A percentile compares a stretch with the other conserved stretches of the same genome.
phyloP scores from a whole-genome alignment of 2,329 filamentous ascomycete genomes.

The Calonectria crousiana region DNA sequence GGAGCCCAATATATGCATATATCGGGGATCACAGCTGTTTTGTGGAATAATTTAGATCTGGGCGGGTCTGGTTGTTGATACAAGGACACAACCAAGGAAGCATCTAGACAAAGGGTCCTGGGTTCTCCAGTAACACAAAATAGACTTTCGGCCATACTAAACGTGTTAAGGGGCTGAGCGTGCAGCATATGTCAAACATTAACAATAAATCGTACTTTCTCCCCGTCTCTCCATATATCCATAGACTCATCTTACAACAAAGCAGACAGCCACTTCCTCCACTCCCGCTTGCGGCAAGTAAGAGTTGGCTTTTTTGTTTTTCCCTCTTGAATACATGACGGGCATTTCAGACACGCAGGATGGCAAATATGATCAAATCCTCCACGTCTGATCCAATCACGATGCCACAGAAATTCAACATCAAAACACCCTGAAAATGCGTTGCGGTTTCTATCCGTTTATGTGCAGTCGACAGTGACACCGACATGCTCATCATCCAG shows the following conservation, averaged over 20 bases:
- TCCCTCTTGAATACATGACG: slow-evolving; percentile 41
- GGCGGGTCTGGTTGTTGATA: not conserved
- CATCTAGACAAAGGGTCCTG: not conserved
- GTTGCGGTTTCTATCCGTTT: slow-evolving; percentile 45
- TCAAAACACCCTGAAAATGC: slow-evolving; percentile 46
- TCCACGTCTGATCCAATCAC: slow-evolving; percentile 42
- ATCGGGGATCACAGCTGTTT: slow-evolving; percentile 29
- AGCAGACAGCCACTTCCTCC: slow-evolving; percentile 30
- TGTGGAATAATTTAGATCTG: not conserved
- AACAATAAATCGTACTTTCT: slow-evolving; percentile 24
- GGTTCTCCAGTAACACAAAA: not conserved
- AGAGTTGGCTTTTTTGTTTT: slow-evolving; percentile 25
- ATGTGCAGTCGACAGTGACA: slow-evolving; percentile 37
- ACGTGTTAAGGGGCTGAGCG: not conserved
- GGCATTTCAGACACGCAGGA: slow-evolving; percentile 38
- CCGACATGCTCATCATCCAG: slow-evolving; percentile 28
- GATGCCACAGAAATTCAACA: slow-evolving; percentile 42
- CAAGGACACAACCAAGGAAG: not conserved
- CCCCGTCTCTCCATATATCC: slow-evolving; percentile 17
- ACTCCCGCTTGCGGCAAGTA: slow-evolving; percentile 35
- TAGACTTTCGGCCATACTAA: not conserved
- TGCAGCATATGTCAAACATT: slow-evolving; percentile 16
- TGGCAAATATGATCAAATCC: slow-evolving; percentile 29
- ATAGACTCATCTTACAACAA: slow-evolving; percentile 42
- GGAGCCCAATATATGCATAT: slow-evolving; percentile 29